These are phyloP conservation scores for Gaillardinia entomophila DNA, from an alignment of 805 yeast genomes.

Conservation along the genomic window DNA sequence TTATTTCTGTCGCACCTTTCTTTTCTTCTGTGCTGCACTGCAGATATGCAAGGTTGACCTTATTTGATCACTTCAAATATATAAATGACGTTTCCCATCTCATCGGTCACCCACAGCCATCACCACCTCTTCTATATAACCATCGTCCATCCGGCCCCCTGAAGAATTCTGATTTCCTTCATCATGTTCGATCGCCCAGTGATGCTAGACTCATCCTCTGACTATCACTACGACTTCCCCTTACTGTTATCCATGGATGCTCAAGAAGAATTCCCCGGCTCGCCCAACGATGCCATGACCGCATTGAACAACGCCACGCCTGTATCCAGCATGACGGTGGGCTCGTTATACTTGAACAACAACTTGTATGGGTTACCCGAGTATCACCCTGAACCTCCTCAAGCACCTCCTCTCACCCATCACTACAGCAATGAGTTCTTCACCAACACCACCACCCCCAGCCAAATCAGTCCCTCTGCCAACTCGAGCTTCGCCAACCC, in stretches of 20 bases:
- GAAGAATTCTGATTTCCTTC: too few species aligned
- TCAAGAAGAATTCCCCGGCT: not conserved
- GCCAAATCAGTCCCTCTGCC: not conserved
- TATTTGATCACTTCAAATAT: constrained; percentile 1
- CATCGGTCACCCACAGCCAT: not conserved
- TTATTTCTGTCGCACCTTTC: not conserved
- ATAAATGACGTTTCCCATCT: constrained; percentile 3
- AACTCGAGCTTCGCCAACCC: not conserved
- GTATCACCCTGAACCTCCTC: not conserved
- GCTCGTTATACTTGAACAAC: not conserved
- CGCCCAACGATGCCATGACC: not conserved
- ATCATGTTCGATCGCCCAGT: not conserved
- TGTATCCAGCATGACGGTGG: not conserved
- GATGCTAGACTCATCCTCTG: not conserved
- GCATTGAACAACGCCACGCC: not conserved
- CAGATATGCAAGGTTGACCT: not conserved
- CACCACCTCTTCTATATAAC: not conserved
- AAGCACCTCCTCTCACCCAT: constrained; percentile 1
- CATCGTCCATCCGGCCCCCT: too few species aligned
- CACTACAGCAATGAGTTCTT: constrained; percentile 1
- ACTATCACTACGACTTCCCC: not conserved
- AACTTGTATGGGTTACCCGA: not conserved
- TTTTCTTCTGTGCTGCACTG: not conserved
- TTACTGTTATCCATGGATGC: not conserved
- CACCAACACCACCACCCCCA: not conserved